Base-by-base conservation (phyloP, 345 rosid genomes). In the Salix viminalis region DNA sequence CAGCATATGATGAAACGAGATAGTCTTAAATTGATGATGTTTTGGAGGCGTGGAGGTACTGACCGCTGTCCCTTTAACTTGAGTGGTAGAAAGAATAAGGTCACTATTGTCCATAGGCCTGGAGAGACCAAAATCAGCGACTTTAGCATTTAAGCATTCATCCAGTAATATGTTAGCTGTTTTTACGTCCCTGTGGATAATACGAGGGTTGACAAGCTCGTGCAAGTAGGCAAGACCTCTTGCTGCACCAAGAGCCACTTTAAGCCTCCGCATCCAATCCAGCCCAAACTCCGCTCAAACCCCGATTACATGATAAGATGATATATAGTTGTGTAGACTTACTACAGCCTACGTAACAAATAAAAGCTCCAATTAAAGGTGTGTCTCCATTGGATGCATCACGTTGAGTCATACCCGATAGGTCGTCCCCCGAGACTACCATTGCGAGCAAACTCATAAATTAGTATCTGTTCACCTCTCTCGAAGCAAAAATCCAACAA, bases 41-140 rank as follows among this genome's bases (percentile, higher is more conserved):
- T 79, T 92, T 87, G 61, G 90, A 34, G 36, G 36, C 0, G 36
- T 34, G 36, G 6, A 41, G 44, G 13, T 41, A 41, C 44, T 41
- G 44, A 41, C 99, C 99, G 90, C 87, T 69, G 98, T 96, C 76
- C 99, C 98, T 81, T 96, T 96, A 8, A 96, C 98, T 88, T 93
- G 95, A 81, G 99, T 96, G 44, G 92, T 88, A 65, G 94, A 81
- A 76, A 92, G 98, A 50, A 80, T 84, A 81, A 84, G 91, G 64
- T 88, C 95, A 36, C 69, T 79, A 62, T 90, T 87, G 70, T 85
- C 82, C 80, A 91, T 78, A 15, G 76, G 91, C 82, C 89, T 96
- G 48, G 95, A 93, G 72, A 93, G 94, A 37, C 99, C 99, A 50
- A 96, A 96, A 85, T 96, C 99, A 0, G 91, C 92, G 69, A 94